Evolutionary conservation across 371 early-diverging fungal genomes (phyloP), one percentile per base, ranked within the genome.

Genomic region (Rhizopus microsporus): DNA sequence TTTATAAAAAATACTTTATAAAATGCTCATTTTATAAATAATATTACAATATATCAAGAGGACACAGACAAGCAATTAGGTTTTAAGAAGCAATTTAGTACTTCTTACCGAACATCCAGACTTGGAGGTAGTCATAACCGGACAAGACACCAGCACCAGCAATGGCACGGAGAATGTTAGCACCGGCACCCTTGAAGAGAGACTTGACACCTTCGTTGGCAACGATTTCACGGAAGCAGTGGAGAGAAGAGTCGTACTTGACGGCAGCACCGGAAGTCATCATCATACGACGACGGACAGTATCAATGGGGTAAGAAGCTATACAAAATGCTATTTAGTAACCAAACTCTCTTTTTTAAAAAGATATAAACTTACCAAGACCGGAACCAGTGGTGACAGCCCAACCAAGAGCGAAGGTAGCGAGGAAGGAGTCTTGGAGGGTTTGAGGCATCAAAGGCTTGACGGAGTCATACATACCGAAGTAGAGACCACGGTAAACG

Each of bases 271-370:
- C 89, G 55, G 89, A 87, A 43, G 88, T 85, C 90, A 93, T 88
- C 89, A 89, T 88, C 88, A 93, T 88, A 74, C 95, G 89, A 80
- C 94, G 85, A 77, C 93, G 91, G 73, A 93, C 83, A 59, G 94
- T 93, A 79, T 95, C 95, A 62, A 95, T 88, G 71, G 93, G 95
- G 82, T 93, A 93, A 50, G 86, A 81, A 54, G 82, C 86, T 69
- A 60, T 38, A 40, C 46, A 54, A 47, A 46, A 40, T 5, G 31
- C 15, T 49, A 10, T 31, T 34, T 49, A 34, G n/a, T 12, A 49
- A 34, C 50, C 35, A 31, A 49, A 5, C 31, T 46, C 29, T 7
- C 47, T 13, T 7, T 1, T 0, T 7, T 1, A 30, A 15, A 55
- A 33, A n/a, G 45, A n/a, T 7, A n/a, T 49, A 30, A 48, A 65